Evolutionary conservation across 768 basidiomycete species (phyloP), one percentile per base, ranked within the genome.

Genomic region (Rhizopogon sp.): DNA sequence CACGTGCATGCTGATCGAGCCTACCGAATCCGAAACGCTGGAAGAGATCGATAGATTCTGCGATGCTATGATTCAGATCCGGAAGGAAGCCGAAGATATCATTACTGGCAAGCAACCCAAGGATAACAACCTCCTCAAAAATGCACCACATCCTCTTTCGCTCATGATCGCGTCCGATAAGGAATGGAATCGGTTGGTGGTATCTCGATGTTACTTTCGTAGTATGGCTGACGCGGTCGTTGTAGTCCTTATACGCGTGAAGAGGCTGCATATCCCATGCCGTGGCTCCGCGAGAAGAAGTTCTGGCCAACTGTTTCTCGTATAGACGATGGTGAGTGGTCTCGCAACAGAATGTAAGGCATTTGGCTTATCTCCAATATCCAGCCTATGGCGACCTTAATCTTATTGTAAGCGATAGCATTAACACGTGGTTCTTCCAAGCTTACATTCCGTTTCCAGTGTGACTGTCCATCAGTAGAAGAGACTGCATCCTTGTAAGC

Each of bases 1-100:
- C 17, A 97, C 96, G 1, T 95, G 90, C 65, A 97, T 97, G 92
- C 79, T 97, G 51, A 97, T 98, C 58, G 96, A 98, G 72, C 96
- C 96, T 6, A 98, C 96, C 2, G 96, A 98, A 70, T 95, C 92
- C 0, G 96, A 98, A 73, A 84, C 90, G 0, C 78, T 97, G 29
- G 89, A 94, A 57, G 96, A 98, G 69, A 82, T 98, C 51, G 93
- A 98, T 65, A 82, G 87, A 84, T 98, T 99, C 77, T 97, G 96
- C 72, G 93, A 98, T 61, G 96, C 97, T 20, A 97, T 98, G 93
- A 95, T 99, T 59, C 83, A 88, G 59, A 99, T 99, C 60, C 89
- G 95, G 49, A 76, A 83, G 62, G 97, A 99, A 70, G 94, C 85
- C 0, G 86, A 95, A 53, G 91, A 95, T 46, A 81, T 99, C 62